Base-by-base conservation (phyloP, 2,329 filamentous ascomycete species). In the Ambrosiella xylebori region DNA sequence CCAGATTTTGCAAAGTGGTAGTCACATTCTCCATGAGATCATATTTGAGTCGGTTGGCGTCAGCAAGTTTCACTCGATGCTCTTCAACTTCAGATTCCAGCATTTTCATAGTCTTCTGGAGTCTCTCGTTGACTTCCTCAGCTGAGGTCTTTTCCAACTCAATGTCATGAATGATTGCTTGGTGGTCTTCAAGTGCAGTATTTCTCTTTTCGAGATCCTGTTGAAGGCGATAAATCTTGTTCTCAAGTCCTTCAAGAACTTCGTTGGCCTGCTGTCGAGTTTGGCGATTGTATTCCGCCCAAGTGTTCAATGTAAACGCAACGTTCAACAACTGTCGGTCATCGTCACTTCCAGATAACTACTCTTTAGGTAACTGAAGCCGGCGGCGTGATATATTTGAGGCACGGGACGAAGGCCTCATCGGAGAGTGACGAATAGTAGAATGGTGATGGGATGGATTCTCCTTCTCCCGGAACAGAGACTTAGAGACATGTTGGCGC, bases 381-480 rank as follows among this genome's bases (percentile, higher is more conserved):
- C 59, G 59, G 7, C 59, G 56, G 40, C 59, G 59, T 19, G 59
- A 61, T 15, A 58, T 61, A 36, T 61, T 61, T 7, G 59, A 61
- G n/a, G 56, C 40, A 35, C 59, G 59, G 38, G 59, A 61, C 9
- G 59, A 61, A n/a, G 56, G 45, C 7, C 59, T 54, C 35, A 54
- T 37, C 7, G 45, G 19, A n/a, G 17, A 11, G 19, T 36, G n/a
- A 40, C 15, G 19, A 17, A 39, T 13, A 19, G 17, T 15, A 9
- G 15, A 44, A 9, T 35, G 6, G 17, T 36, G 47, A 13, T 17
- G 44, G 19, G 44, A n/a, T 47, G 13, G n/a, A 7, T 17, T 47
- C 44, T 51, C 47, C 17, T 54, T 60, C 37, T 60, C 54, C 37
- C 50, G 53, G 27, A 37, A 38, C 4, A 17, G 13, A 1, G 58